A percentile compares a stretch with the other conserved stretches of the same genome.
Conservation (phyloP, 2,329 filamentous ascomycete species). For the Colletotrichum shisoi region DNA sequence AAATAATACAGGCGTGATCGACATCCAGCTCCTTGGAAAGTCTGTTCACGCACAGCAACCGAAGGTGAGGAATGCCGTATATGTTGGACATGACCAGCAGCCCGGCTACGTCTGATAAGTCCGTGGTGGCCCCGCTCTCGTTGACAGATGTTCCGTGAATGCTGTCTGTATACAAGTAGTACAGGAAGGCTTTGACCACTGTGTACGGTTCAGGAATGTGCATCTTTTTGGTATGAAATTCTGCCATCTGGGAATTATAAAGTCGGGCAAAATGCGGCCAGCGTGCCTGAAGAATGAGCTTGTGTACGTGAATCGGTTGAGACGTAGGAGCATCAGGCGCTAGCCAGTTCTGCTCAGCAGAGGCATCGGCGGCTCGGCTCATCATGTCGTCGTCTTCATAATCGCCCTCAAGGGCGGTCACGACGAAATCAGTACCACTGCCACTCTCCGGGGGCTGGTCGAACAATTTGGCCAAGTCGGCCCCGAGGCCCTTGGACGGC, state of each 20-base stretch:
- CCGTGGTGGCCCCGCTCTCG: conserved; percentile 75
- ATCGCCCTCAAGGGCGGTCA: conserved; percentile 86
- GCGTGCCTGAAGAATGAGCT: conserved; percentile 89
- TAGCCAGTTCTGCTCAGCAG: conserved; percentile 63
- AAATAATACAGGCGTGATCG: conserved; percentile 92
- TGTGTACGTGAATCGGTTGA: conserved; percentile 89
- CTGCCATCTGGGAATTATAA: conserved; percentile 93
- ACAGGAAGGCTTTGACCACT: conserved; percentile 92
- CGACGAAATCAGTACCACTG: conserved; percentile 87
- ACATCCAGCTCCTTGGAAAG: conserved; percentile 91
- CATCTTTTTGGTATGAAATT: conserved; percentile 97
- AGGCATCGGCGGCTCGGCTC: conserved; percentile 55
- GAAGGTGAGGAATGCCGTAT: conserved; percentile 94
- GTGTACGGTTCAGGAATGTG: conserved; percentile 96
- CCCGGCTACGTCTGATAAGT: conserved; percentile 86
- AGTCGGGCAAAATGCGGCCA: conserved; percentile 97
- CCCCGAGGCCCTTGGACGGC: conserved; percentile 75
- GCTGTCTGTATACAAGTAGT: conserved; percentile 95
- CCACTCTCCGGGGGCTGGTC: conserved; percentile 84
- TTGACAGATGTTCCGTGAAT: conserved; percentile 67
- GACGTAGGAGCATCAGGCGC: conserved; percentile 72
- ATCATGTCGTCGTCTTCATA: conserved; percentile 72
- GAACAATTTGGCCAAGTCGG: conserved; percentile 86
- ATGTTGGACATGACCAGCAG: conserved; percentile 97
- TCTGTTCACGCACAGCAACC: conserved; percentile 88